Conservation (phyloP, 139 green algal species). For the Picochlorum sp. region DNA sequence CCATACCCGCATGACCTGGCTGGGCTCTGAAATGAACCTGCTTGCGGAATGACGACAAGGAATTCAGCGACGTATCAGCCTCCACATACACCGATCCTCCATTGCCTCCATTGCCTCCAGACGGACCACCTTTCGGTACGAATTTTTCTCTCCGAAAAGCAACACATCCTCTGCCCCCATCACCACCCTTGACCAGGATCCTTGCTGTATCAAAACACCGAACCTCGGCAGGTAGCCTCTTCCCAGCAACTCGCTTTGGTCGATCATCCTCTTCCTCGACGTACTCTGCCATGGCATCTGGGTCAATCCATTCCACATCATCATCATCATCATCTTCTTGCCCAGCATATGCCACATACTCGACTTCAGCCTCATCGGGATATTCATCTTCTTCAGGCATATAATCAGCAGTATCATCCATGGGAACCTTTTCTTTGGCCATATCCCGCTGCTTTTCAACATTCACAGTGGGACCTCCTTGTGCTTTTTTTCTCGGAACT, state of each 20-base stretch:
- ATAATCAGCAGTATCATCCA: too few species aligned
- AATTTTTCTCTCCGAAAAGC: constrained; percentile 95
- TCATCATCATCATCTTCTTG: neutral
- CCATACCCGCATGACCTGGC: constrained; percentile 37
- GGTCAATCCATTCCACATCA: constrained; percentile 7
- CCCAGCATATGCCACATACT: neutral
- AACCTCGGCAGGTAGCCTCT: constrained; percentile 66
- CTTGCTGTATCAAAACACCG: constrained; percentile 89
- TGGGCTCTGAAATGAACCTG: constrained; percentile 50
- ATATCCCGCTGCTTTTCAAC: neutral
- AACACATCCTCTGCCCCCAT: constrained; percentile 89
- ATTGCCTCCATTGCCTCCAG: constrained; percentile 83
- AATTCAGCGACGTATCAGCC: constrained; percentile 63
- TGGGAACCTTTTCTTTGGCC: too few species aligned
- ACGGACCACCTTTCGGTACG: constrained; percentile 71
- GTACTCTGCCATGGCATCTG: neutral
- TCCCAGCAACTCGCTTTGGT: constrained; percentile 16
- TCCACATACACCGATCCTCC: constrained; percentile 78
- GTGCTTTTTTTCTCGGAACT: neutral
- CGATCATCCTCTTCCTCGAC: neutral
- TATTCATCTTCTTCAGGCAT: neutral
- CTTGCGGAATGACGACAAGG: constrained; percentile 61
- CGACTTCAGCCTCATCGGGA: neutral
- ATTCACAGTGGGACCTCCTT: neutral
- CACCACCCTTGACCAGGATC: constrained; percentile 81